phyloP scores from a whole-genome alignment of 192 early-diverging fungal genomes.

The Irineochytrium annulatum region DNA sequence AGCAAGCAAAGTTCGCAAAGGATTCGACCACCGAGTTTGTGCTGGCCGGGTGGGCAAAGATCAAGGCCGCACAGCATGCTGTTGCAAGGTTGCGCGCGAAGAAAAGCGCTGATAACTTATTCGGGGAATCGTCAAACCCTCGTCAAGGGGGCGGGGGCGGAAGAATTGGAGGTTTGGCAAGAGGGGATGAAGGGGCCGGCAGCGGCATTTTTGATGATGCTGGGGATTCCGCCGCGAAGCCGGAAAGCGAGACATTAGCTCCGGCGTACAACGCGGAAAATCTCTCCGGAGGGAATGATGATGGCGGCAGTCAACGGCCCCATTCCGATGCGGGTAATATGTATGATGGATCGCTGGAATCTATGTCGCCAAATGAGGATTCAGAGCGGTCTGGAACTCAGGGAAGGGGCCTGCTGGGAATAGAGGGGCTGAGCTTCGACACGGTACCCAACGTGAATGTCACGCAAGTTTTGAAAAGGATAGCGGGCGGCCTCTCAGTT shows the following conservation, averaged over 20 bases:
- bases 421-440: constrained; percentile 44
- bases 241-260: background rate
- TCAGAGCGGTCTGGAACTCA: background rate
- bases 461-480: constrained; percentile 25
- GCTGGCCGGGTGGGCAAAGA: constrained; percentile 42
- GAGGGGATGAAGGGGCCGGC: background rate
- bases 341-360: no score
- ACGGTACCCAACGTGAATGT: constrained; percentile 44
- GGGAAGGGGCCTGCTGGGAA: constrained; percentile 20
- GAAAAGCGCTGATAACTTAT: background rate
- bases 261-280: no score
- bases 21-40: constrained; percentile 45
- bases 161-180: background rate
- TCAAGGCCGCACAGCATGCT: constrained; percentile 43
- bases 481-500: constrained; percentile 43
- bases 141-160: background rate
- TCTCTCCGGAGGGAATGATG: background rate
- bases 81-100: constrained; percentile 15
- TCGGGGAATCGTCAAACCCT: constrained; percentile 5
- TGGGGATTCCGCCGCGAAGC: background rate
- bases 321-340: background rate
- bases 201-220: background rate
- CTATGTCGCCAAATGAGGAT: no score
- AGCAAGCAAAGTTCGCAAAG: background rate
- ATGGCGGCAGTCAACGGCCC: background rate